Evolutionary conservation across 129 eudicot genomes (phyloP), one percentile per base, ranked within the genome.

Genomic region (Artemisia annua): DNA sequence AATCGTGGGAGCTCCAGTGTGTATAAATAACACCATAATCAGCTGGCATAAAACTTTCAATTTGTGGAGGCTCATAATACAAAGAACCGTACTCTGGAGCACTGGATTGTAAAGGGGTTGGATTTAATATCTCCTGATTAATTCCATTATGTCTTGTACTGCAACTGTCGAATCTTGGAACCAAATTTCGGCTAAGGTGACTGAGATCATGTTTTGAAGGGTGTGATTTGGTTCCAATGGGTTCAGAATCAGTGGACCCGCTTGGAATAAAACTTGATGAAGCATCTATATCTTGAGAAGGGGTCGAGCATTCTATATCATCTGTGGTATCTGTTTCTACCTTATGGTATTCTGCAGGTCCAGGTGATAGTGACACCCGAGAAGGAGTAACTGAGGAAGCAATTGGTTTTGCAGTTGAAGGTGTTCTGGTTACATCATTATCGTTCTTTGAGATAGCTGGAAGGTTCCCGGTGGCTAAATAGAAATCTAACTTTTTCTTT

Each of bases 401-500:
- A 63, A 66, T 63, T 28, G 74, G 26, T 59, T 85, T 79, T 51
- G 67, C 81, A 3, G 69, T 72, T 17, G 83, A 74, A 71, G 89
- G 60, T 15, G 83, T 59, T 69, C 64, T 81, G 63, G 48, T 69
- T 49, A 72, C 19, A 61, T 84, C 90, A 50, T 52, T 13, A 76
- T 61, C 82, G 32, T 51, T 85, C 77, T 81, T 90, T 18, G 86
- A 14, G 71, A 63, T 83, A 19, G 95, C 81, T 53, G 95, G 94
- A 73, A 90, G 97, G 81, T 79, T 90, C 63, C 96, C 91, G 1
- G 90, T 88, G 49, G 94, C 91, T 74, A 84, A 50, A 78, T 88
- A 94, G 56, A 88, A 88, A 75, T 88, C 96, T 53, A 86, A 26
- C 81, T 94, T 94, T 81, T 94, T 94, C 82, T 90, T 94, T 72